Base-by-base conservation (phyloP, 129 eudicot genomes). In the Artemisia argyi region DNA sequence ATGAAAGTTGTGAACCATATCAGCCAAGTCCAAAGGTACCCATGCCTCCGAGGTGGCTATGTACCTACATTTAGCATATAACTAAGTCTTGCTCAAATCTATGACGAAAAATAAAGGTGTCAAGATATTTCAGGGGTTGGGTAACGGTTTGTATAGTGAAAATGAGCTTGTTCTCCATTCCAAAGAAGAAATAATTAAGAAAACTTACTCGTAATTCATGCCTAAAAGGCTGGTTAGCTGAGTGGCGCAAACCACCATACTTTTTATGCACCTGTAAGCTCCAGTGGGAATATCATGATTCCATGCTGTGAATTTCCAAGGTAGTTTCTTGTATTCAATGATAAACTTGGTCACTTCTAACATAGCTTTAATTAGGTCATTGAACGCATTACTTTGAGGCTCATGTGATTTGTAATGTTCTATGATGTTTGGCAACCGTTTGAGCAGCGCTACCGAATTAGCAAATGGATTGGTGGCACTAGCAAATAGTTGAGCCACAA, bases 21-120 rank as follows among this genome's bases (percentile, higher is more conserved):
- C 94, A 35, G 89, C 91, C 81, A 88, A 83, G 81, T 89, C 86
- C 3, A 96, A 84, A 26, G 86, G 86, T 76, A 88, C 99, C 99
- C 97, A 90, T 74, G 94, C 82, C 71, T 95, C 99, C 2, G 93
- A 82, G 62, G 97, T 83, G 39, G 95, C 85, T 30, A 73, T 68
- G 68, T 75, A 66, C 84, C 96, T 86, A 78, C 81, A 76, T 24
- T 35, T 57, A 26, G 48, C 65, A 61, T 79, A 66, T 63, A 64
- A 57, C 20, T 13, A 18, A 18, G 49, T 9, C 14, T 62, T 55
- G 66, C 20, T 66, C 32, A 14, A 51, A 17, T 51, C 32, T 74
- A 17, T 57, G 39, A 53, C 47, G 19, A 39, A 32, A 55, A 3
- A 15, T 35, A 35, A 5, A 35, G 44, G 44, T 35, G 44, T 6